Evolutionary conservation across 2,329 filamentous ascomycete genomes (phyloP), one percentile per base, ranked within the genome.

Genomic region (Pestalotiopsis sp.): DNA sequence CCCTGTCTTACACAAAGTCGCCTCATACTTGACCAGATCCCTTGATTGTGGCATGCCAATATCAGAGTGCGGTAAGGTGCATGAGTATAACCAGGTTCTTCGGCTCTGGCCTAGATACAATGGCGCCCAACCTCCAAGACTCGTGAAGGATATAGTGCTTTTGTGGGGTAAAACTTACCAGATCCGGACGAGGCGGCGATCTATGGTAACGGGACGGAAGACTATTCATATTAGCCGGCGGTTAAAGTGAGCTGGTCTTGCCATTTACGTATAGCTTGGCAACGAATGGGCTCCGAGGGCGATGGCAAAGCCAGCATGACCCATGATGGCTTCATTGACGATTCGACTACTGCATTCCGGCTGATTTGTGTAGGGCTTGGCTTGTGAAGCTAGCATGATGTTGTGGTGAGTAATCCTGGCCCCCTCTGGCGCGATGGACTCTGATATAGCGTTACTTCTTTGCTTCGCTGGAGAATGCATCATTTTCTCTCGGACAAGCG

Each of bases 161-260:
- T 58, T 49, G 57, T 66, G 65, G 65, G 65, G 52, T 45, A 66
- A 52, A 25, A 38, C 41, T 36, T 57, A 36, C 25, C 61, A 64
- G 49, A 65, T 66, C 59, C 66, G 67, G 69, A 66, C 66, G 67
- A 72, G 66, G 68, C 68, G 69, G 72, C 70, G 66, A 71, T 38
- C 69, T 68, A 74, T 72, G 71, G 71, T 73, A 25, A 66, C 49
- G 63, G 63, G 11, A 66, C 23, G 38, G 63, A 69, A 65, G 56
- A 56, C 67, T 52, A 36, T 58, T 60, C 13, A 72, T 14, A 73
- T 74, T 71, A 71, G 66, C 73, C 73, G 73, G 67, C 73, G 73
- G 73, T 65, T 74, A 74, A 74, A 66, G 13, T 25, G 17, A 49
- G 20, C 63, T 58, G 23, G 49, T 14, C 25, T n/a, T 31, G 20